Conservation (phyloP, 192 early-diverging fungal species). For the Pilobolus umbonatus region DNA sequence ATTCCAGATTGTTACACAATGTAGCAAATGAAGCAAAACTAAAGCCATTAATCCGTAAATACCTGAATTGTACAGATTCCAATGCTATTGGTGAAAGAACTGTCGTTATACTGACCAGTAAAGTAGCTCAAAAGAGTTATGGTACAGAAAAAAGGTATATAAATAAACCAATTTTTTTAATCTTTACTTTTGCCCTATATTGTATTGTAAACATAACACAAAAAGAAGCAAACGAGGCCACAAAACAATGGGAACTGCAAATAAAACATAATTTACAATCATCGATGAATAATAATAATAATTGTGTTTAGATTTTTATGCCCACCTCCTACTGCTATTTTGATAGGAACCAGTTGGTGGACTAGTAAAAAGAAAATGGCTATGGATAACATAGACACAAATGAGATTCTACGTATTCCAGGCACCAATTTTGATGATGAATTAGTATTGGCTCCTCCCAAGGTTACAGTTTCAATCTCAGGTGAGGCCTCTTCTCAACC, state of each 20-base stretch:
- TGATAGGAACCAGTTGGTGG: constrained; percentile 73
- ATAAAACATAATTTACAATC: neutral
- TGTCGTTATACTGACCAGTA: constrained; percentile 76
- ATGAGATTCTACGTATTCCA: neutral
- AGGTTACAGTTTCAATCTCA: constrained; percentile 55
- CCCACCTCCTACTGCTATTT: constrained; percentile 76
- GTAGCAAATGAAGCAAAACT: constrained; percentile 9
- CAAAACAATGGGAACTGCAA: neutral
- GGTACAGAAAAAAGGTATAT: constrained; percentile 81
- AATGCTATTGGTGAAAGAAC: constrained; percentile 49
- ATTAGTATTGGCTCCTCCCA: constrained; percentile 33
- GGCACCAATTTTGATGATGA: constrained; percentile 1
- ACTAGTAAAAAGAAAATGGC: constrained; percentile 27
- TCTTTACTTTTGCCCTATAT: neutral
- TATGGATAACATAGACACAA: neutral
- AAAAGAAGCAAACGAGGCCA: neutral
- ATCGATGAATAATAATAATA: neutral
- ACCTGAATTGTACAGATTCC: constrained; percentile 39
- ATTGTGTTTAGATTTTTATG: constrained; percentile 60
- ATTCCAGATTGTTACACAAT: constrained; percentile 11
- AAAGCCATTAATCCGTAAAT: constrained; percentile 43
- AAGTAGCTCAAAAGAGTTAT: constrained; percentile 91
- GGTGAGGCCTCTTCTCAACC: constrained; percentile 48
- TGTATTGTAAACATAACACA: neutral
- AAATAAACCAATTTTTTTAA: constrained; percentile 3